A percentile compares a stretch with the other conserved stretches of the same genome.
Conservation (phyloP, 176 grass and related monocot species). For the Rhynchospora pubera region DNA sequence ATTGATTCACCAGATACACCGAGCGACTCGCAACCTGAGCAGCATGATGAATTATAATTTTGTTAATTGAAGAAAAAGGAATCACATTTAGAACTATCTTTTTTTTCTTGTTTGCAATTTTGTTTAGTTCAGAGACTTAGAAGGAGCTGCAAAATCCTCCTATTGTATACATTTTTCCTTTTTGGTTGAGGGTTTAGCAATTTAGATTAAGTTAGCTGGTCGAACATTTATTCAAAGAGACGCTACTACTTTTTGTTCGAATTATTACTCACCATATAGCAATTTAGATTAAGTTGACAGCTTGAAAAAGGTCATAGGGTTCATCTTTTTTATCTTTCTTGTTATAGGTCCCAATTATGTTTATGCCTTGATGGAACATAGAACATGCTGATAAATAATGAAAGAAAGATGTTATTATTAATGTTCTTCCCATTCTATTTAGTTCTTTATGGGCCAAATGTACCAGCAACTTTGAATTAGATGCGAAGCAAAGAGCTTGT, state of each 20-base stretch:
- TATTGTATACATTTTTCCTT: slow-evolving; percentile 12
- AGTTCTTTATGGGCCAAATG: background rate
- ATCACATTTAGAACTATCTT: background rate
- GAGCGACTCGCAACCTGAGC: slow-evolving; percentile 43
- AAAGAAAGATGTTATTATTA: background rate
- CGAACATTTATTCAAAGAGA: background rate
- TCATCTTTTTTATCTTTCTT: background rate
- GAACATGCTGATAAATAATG: background rate
- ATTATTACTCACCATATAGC: background rate
- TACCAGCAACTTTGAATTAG: background rate
- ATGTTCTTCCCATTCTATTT: background rate
- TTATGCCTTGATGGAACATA: background rate
- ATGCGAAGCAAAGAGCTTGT: background rate
- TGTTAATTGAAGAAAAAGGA: slow-evolving; percentile 5
- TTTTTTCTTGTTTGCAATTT: slow-evolving; percentile 9
- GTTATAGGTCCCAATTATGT: background rate
- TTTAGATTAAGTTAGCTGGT: background rate
- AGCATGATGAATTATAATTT: slow-evolving; percentile 84
- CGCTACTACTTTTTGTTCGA: background rate
- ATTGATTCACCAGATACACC: slow-evolving; percentile 20
- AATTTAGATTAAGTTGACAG: slow-evolving; percentile 1
- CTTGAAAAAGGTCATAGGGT: background rate
- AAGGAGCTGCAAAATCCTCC: background rate
- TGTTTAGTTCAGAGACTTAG: slow-evolving; percentile 15
- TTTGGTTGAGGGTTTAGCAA: slow-evolving; percentile 8